These are phyloP conservation scores for Butyriboletus appendiculatus DNA, from an alignment of 1,284 basidiomycete genomes.

Conservation along the genomic window DNA sequence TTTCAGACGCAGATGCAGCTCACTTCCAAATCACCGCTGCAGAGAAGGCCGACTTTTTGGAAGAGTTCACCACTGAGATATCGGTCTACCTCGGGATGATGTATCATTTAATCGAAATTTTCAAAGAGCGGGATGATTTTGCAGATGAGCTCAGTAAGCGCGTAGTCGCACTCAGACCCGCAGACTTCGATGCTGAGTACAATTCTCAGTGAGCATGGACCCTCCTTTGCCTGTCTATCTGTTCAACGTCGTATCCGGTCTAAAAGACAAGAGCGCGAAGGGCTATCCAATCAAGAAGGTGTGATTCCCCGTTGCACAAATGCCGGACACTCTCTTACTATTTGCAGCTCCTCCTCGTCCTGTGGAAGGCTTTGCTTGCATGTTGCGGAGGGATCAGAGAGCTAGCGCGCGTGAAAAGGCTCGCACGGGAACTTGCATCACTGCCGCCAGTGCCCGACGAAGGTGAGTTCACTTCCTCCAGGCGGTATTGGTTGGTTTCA, in stretches of 20 bases:
- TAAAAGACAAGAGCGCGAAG: slow-evolving; percentile 93
- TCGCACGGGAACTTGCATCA: slow-evolving; percentile 83
- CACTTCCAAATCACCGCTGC: slow-evolving; percentile 67
- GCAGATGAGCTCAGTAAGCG: slow-evolving; percentile 92
- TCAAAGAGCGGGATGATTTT: slow-evolving; percentile 90
- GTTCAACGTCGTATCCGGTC: slow-evolving; percentile 84
- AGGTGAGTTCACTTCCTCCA: slow-evolving; percentile 40
- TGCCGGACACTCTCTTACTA: neutral
- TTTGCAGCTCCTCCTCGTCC: slow-evolving; percentile 81
- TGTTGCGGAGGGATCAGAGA: slow-evolving; percentile 94
- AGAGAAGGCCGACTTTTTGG: slow-evolving; percentile 78
- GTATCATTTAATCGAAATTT: slow-evolving; percentile 91
- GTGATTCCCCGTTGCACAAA: neutral
- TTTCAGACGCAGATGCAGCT: slow-evolving; percentile 69
- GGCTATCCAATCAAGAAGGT: slow-evolving; percentile 98
- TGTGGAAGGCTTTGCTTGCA: slow-evolving; percentile 95
- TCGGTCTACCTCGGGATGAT: slow-evolving; percentile 91
- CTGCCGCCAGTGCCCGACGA: slow-evolving; percentile 65
- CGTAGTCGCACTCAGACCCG: slow-evolving; percentile 6
- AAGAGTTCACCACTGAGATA: slow-evolving; percentile 88
- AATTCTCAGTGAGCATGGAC: slow-evolving; percentile 81
- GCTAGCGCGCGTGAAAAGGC: slow-evolving; percentile 78
- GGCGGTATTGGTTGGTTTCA: slow-evolving; percentile 1
- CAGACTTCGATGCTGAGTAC: slow-evolving; percentile 15
- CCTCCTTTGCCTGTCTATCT: slow-evolving; percentile 94